These are phyloP conservation scores for Physcomitrium patens DNA, from an alignment of 225 moss, liverwort and hornwort species.

Conservation along the genomic window DNA sequence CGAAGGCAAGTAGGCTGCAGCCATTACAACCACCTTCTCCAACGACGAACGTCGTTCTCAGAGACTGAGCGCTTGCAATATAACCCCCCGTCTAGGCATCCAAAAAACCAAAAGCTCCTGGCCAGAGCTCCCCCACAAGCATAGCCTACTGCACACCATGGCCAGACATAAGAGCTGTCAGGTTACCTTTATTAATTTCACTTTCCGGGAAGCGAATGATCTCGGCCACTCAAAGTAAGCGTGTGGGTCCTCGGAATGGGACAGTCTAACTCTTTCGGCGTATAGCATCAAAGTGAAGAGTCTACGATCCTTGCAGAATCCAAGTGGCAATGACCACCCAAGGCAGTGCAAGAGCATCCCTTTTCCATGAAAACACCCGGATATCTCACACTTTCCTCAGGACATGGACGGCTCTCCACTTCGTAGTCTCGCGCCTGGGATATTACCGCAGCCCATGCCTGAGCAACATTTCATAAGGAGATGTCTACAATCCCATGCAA, in stretches of 20 bases:
- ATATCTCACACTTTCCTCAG: too few relatives aligned
- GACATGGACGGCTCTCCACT: too few relatives aligned
- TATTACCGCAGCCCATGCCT: too few relatives aligned
- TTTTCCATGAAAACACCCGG: too few relatives aligned
- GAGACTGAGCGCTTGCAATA: background rate
- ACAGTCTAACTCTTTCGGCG: background rate
- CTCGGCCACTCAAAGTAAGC: background rate
- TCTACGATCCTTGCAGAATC: too few relatives aligned
- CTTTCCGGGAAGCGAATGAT: constrained; percentile 2
- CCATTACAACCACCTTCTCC: constrained; percentile 17
- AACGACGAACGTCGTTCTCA: background rate
- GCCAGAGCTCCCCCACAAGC: too few relatives aligned
- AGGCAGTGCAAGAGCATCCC: too few relatives aligned
- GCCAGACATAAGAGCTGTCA: background rate
- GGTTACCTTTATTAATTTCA: background rate
- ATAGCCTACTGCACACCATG: background rate
- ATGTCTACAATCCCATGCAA: too few relatives aligned
- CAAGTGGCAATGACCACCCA: too few relatives aligned
- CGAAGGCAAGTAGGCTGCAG: constrained; percentile 20
- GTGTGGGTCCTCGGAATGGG: background rate
- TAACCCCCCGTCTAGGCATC: background rate
- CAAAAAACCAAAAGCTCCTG: background rate
- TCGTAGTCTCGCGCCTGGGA: too few relatives aligned
- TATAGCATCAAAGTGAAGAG: background rate
- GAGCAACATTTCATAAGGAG: too few relatives aligned